These are phyloP conservation scores for Maudiozyma barnettii DNA, from an alignment of 805 yeast genomes.

Conservation along the genomic window DNA sequence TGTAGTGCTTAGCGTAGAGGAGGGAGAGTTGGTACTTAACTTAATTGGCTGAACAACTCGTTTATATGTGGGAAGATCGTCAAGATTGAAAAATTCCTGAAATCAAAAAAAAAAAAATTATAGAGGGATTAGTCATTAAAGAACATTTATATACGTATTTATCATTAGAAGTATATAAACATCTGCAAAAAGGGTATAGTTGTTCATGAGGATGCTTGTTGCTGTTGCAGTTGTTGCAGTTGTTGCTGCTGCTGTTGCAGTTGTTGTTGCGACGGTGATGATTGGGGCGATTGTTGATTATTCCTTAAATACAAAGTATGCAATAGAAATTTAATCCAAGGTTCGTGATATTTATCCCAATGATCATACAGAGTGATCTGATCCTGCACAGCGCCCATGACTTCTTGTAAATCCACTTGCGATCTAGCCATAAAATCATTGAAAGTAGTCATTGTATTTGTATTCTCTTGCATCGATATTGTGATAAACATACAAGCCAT, in stretches of 20 bases:
- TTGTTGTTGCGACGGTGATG: background rate
- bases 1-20: too few species aligned
- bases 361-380: slow-evolving; percentile 68
- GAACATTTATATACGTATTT: too few species aligned
- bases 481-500: slow-evolving; percentile 74
- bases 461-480: slow-evolving; percentile 28
- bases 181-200: too few species aligned
- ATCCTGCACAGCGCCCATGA: slow-evolving; percentile 78
- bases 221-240: background rate
- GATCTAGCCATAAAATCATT: slow-evolving; percentile 56
- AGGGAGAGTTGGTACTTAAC: too few species aligned
- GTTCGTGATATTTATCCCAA: slow-evolving; percentile 83
- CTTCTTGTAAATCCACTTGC: slow-evolving; percentile 66
- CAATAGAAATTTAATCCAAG: slow-evolving; percentile 34
- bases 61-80: too few species aligned
- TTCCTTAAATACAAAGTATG: slow-evolving; percentile 25
- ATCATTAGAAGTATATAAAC: too few species aligned
- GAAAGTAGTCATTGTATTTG: slow-evolving; percentile 9
- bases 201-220: background rate
- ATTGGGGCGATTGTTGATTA: background rate
- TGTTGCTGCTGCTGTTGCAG: background rate
- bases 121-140: too few species aligned
- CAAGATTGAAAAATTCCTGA: too few species aligned
- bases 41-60: too few species aligned
- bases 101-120: too few species aligned